Evolutionary conservation across 495 filamentous ascomycete genomes (phyloP), one percentile per base, ranked within the genome.

Genomic region (Coniosporium apollinis): DNA sequence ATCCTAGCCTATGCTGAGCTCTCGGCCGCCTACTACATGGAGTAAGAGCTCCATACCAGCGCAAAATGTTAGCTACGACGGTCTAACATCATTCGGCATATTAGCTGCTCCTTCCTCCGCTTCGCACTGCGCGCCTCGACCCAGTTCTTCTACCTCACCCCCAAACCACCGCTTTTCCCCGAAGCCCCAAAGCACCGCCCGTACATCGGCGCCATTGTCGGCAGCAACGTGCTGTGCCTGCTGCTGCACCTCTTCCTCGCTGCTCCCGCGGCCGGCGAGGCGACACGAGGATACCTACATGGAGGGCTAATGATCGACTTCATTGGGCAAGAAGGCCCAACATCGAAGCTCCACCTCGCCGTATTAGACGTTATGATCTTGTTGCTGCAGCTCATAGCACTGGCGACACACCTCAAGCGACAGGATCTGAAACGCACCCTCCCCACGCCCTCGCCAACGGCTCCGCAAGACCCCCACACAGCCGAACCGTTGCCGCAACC

Each of bases 261-360:
- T 9, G 60, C 67, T 10, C 74, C 79, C 1, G 60, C 69, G 19
- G 82, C 77, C 14, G 71, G 74, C 37, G 83, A 92, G 56, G 68
- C 73, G 22, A 75, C 76, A 17, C 65, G 82, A 32, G 81, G 77
- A 5, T 89, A 91, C 50, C 62, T 89, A 1, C 82, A 92, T 50
- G 85, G 85, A 15, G 82, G 85, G 5, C 51, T 92, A 21, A 65
- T 89, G 28, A 74, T 92, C 40, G 79, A 93, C 54, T 86, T 94
- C 49, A 74, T 93, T 37, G 85, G 85, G 6, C 82, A 91, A 59
- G 70, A 71, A 49, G 74, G 74, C 19, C 81, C 84, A 5, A 69
- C 73, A 1, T 70, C 76, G 26, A 72, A 70, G 42, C 52, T 76
- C 8, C 61, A 70, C 25, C 65, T 86, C 18, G 47, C 83, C 5